These are phyloP conservation scores for Phytophthora cajani DNA, from an alignment of 352 stramenopile species.

Conservation along the genomic window DNA sequence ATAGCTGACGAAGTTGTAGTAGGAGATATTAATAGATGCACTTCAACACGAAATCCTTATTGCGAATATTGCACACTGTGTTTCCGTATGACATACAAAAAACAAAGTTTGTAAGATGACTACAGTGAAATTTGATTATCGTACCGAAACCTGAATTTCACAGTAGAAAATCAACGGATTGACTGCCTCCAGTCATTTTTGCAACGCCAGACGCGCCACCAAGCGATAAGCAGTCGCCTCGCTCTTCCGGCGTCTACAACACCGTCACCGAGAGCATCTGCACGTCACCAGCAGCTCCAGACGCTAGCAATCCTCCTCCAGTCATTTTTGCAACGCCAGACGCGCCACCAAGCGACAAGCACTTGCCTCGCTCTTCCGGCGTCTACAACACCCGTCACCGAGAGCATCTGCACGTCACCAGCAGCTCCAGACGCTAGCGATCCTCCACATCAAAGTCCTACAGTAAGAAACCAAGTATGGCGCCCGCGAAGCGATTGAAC, in stretches of 20 bases:
- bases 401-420: neutral
- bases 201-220: slow-evolving; percentile 2
- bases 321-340: slow-evolving; percentile 2
- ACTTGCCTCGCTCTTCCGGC: slow-evolving; percentile 4
- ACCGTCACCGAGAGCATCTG: neutral
- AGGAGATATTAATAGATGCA: no score
- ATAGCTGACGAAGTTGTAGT: no score
- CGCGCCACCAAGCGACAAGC: slow-evolving; percentile 8
- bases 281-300: neutral
- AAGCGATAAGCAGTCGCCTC: slow-evolving; percentile 6
- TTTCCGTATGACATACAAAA: neutral
- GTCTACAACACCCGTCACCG: slow-evolving; percentile 6
- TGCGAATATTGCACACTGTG: no score
- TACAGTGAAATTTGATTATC: slow-evolving; percentile 1
- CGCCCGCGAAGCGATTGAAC: slow-evolving; percentile 67
- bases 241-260: slow-evolving; percentile 12
- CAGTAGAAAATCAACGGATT: slow-evolving; percentile 2
- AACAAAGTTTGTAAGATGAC: neutral
- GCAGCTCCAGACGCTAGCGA: slow-evolving; percentile 12
- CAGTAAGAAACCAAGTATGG: slow-evolving; percentile 40
- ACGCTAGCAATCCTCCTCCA: slow-evolving; percentile 13
- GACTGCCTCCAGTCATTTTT: slow-evolving; percentile 31
- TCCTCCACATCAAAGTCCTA: slow-evolving; percentile 10
- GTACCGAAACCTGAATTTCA: neutral
- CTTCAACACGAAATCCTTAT: no score